These are phyloP conservation scores for Sphaerosporella brunnea DNA, from an alignment of 495 filamentous ascomycete genomes.

Conservation along the genomic window DNA sequence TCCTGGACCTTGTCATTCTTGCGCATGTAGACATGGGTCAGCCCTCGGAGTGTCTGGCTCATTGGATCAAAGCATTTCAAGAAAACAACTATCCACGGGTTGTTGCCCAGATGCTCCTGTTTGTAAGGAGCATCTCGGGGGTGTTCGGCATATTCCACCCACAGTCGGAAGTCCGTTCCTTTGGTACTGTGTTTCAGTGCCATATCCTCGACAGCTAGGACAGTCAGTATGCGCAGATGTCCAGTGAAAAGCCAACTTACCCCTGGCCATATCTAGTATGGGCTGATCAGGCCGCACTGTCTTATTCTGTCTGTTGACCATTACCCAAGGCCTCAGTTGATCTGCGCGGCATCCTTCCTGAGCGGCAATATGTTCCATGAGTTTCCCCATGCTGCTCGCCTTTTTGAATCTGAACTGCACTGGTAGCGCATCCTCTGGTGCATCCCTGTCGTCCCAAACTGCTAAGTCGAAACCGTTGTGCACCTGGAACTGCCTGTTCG, in stretches of 20 bases:
- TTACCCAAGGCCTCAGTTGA: slow-evolving; percentile 70
- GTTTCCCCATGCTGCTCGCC: slow-evolving; percentile 53
- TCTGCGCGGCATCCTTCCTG: slow-evolving; percentile 35
- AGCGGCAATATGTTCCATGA: slow-evolving; percentile 48
- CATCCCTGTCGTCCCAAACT: slow-evolving; percentile 40
- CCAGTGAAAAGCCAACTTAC: slow-evolving; percentile 10
- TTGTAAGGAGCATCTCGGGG: neutral
- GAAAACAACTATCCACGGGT: slow-evolving; percentile 61
- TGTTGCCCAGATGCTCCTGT: slow-evolving; percentile 20
- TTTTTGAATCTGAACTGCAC: slow-evolving; percentile 51
- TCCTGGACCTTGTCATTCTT: slow-evolving; percentile 76
- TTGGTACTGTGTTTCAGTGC: slow-evolving; percentile 43
- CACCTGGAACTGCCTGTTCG: slow-evolving; percentile 55
- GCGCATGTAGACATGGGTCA: slow-evolving; percentile 67
- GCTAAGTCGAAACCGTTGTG: slow-evolving; percentile 79
- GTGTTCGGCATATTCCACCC: slow-evolving; percentile 49
- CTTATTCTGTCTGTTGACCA: slow-evolving; percentile 98
- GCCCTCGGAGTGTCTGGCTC: slow-evolving; percentile 53
- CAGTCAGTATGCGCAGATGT: neutral
- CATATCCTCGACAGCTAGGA: slow-evolving; percentile 2
- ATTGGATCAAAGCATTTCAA: slow-evolving; percentile 77
- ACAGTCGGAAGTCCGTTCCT: slow-evolving; percentile 58
- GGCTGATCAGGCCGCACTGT: slow-evolving; percentile 80
- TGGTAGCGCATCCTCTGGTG: slow-evolving; percentile 41
- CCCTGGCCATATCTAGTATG: slow-evolving; percentile 56